Percentiles rank a stretch among this genome's conserved stretches.
phyloP scores from a whole-genome alignment of 2,329 filamentous ascomycete genomes.

The Aspergillus sp. region DNA sequence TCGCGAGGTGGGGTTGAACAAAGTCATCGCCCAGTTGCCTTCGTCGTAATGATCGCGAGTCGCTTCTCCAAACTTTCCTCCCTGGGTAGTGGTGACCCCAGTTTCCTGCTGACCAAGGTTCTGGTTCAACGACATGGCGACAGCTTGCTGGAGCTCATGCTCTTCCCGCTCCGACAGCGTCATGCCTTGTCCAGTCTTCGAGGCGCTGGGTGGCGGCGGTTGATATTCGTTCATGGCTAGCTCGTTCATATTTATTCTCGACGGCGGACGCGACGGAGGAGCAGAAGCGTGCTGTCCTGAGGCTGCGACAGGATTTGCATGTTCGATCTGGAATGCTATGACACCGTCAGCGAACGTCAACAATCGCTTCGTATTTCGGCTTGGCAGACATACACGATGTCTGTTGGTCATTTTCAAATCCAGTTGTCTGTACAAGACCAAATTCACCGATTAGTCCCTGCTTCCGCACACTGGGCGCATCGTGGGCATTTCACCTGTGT shows the following conservation, averaged over 20 bases:
- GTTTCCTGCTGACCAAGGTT: slow-evolving; percentile 47
- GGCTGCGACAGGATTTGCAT: slow-evolving; percentile 28
- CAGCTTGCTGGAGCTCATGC: slow-evolving; percentile 39
- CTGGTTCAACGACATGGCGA: slow-evolving; percentile 41
- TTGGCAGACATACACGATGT: slow-evolving; percentile 9
- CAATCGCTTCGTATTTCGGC: not conserved
- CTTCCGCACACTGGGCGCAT: not conserved
- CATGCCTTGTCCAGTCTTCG: slow-evolving; percentile 24
- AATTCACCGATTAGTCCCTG: slow-evolving; percentile 8
- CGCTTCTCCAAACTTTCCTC: slow-evolving; percentile 48
- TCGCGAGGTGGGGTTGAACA: slow-evolving; percentile 40
- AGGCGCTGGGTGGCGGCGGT: slow-evolving; percentile 20
- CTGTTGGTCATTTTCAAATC: slow-evolving; percentile 17
- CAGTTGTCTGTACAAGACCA: slow-evolving; percentile 10
- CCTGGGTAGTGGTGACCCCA: slow-evolving; percentile 41
- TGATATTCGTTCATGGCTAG: slow-evolving; percentile 13
- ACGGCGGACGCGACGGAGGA: slow-evolving; percentile 43
- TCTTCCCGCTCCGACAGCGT: slow-evolving; percentile 39
- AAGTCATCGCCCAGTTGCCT: slow-evolving; percentile 50
- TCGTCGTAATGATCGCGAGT: slow-evolving; percentile 50
- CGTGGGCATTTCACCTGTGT: slow-evolving; percentile 21
- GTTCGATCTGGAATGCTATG: slow-evolving; percentile 34
- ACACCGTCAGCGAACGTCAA: slow-evolving; percentile 6
- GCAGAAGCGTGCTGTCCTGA: slow-evolving; percentile 29
- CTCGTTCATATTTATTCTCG: slow-evolving; percentile 32